A percentile compares a stretch with the other conserved stretches of the same genome.
These are phyloP conservation scores for Lipomyces starkeyi DNA, from an alignment of 805 yeast genomes.

Conservation along the genomic window DNA sequence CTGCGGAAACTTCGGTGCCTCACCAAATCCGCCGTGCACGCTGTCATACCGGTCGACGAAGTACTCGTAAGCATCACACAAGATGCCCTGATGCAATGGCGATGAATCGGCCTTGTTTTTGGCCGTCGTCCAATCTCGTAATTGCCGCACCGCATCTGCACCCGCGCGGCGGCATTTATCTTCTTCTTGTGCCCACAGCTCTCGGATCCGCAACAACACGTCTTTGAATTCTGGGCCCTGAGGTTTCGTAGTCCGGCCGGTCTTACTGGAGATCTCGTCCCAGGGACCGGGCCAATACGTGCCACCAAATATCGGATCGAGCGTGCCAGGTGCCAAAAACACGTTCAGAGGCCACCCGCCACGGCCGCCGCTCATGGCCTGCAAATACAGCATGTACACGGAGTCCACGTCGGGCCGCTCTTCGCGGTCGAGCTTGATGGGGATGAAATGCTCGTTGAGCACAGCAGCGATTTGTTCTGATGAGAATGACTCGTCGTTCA, in stretches of 20 bases:
- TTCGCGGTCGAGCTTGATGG: conserved; percentile 49
- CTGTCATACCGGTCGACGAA: conserved; percentile 42
- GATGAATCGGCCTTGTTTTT: conserved; percentile 26
- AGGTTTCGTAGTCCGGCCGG: conserved; percentile 25
- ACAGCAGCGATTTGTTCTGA: conserved; percentile 41
- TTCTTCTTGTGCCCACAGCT: conserved; percentile 45
- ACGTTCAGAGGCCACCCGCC: conserved; percentile 53
- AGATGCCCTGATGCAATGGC: conserved; percentile 19
- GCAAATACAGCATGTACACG: conserved; percentile 49
- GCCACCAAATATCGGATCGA: conserved; percentile 49
- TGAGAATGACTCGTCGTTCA: conserved; percentile 47
- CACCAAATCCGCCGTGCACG: conserved; percentile 46
- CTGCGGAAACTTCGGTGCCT: conserved; percentile 49
- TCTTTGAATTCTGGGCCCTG: conserved; percentile 41
- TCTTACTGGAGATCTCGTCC: conserved; percentile 33
- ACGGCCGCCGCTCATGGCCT: conserved; percentile 43
- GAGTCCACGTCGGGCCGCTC: conserved; percentile 51
- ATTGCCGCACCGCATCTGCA: conserved; percentile 35
- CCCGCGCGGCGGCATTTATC: conserved; percentile 44
- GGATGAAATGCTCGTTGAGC: conserved; percentile 46
- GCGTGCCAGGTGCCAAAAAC: conserved; percentile 46
- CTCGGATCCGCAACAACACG: conserved; percentile 43
- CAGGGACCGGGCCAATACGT: conserved; percentile 49
- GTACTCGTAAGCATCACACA: conserved; percentile 40
- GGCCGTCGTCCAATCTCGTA: conserved; percentile 39